Evolutionary conservation across 1,284 basidiomycete species (phyloP).

Genomic region (Marasmius fiardii): DNA sequence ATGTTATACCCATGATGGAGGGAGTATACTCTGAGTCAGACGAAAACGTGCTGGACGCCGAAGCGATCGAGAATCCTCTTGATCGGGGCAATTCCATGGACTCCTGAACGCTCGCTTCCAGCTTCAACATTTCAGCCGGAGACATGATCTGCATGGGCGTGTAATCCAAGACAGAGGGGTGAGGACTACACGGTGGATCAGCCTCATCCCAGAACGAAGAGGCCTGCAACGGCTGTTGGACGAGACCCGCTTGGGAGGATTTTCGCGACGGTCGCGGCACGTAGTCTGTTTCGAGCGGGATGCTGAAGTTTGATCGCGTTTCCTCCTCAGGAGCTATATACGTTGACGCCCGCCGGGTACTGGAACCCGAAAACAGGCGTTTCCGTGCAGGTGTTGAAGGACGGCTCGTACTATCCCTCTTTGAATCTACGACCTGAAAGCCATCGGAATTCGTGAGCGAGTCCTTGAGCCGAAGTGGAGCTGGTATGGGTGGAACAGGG

Average conservation of each 20-base stretch:
- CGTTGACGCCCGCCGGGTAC: conserved; percentile 46
- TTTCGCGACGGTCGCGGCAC: conserved; percentile 1
- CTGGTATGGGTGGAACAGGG: conserved; percentile 36
- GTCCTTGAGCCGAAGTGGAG: conserved; percentile 17
- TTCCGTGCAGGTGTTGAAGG: conserved; percentile 36
- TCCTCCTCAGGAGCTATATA: conserved; percentile 43
- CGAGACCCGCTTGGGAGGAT: conserved; percentile 15
- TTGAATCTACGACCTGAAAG: conserved; percentile 23
- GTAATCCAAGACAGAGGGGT: conserved; percentile 37
- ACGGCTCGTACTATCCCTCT: conserved; percentile 28
- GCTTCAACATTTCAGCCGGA: conserved; percentile 56
- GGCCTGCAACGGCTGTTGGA: conserved; percentile 5
- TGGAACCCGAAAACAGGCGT: conserved; percentile 60
- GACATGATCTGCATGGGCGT: conserved; percentile 63
- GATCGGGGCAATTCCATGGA: conserved; percentile 19
- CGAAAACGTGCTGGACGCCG: conserved; percentile 28
- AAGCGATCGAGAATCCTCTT: conserved; percentile 33
- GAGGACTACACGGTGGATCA: conserved; percentile 32
- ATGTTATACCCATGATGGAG: conserved; percentile 9
- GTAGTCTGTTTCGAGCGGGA: conserved; percentile 37
- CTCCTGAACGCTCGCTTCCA: conserved; percentile 47
- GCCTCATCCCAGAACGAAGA: conserved; percentile 51
- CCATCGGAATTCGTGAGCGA: conserved; percentile 23
- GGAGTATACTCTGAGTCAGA: conserved; percentile 23
- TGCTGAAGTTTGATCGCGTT: conserved; percentile 48